phyloP scores from a whole-genome alignment of 1,284 basidiomycete species.

The Xerocomus nothofagi region DNA sequence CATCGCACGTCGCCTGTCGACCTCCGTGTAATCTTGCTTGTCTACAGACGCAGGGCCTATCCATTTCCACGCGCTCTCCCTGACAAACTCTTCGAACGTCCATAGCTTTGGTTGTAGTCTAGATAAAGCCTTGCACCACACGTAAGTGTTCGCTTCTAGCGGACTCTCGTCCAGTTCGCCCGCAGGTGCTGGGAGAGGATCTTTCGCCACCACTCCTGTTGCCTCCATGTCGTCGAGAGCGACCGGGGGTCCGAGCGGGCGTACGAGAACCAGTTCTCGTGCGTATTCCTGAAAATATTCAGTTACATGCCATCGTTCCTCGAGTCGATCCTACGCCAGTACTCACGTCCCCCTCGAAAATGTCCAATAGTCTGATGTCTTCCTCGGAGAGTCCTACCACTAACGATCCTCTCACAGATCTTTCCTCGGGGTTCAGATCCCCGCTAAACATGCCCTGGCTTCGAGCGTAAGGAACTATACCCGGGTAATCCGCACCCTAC shows the following conservation, averaged over 20 bases:
- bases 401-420: conserved; percentile 67
- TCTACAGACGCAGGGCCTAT: conserved; percentile 40
- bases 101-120: conserved; percentile 64
- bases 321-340: neutral
- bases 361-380: conserved; percentile 65
- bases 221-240: conserved; percentile 34
- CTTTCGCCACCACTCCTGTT: conserved; percentile 37
- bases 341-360: conserved; percentile 80
- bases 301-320: neutral
- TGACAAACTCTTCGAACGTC: conserved; percentile 75
- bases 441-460: conserved; percentile 44
- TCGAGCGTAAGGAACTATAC: conserved; percentile 57
- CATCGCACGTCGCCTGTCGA: conserved; percentile 43
- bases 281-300: conserved; percentile 64
- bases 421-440: conserved; percentile 49
- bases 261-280: conserved; percentile 52
- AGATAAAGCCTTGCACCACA: conserved; percentile 52
- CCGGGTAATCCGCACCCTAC: conserved; percentile 80
- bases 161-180: conserved; percentile 32
- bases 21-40: conserved; percentile 46
- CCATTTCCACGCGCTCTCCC: conserved; percentile 73
- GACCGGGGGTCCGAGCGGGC: conserved; percentile 50
- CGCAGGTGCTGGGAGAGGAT: conserved; percentile 43
- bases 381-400: conserved; percentile 59
- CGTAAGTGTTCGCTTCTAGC: conserved; percentile 65